Evolutionary conservation across 208 protist genomes (phyloP), one percentile per base, ranked within the genome.

Genomic region (Acanthamoeba culbertsoni): DNA sequence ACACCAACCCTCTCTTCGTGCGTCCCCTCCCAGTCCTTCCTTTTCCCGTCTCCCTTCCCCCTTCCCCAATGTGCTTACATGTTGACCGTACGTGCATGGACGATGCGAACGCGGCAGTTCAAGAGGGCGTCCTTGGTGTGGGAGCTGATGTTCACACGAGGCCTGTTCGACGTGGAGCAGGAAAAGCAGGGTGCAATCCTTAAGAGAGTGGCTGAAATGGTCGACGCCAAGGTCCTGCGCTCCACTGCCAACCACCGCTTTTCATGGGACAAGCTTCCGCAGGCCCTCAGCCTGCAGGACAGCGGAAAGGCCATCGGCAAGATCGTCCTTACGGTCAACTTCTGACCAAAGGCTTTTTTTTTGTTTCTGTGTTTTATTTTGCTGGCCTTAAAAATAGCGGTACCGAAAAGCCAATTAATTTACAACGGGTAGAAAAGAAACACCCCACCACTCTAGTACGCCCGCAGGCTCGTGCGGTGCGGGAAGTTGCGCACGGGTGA

Each of bases 121-220:
- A 92, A 92, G 86, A 8, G 86, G 20, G 86, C 31, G n/a, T 45
- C 62, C 0, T 59, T 92, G 0, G 86, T 77, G 86, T 92, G 35
- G 35, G 86, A 92, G 86, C 18, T 42, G 28, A 92, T 92, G 86
- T 79, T 48, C 31, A 12, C 86, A 0, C 28, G 86, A 0, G 40
- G 28, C 0, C 2, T 53, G 62, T 92, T 43, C 40, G 55, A 35
- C 40, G 86, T 79, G 26, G 86, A 92, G 43, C 53, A 2, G 43
- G 86, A 92, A 43, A 92, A 40, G 63, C 86, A 92, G 86, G 59
- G 86, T 18, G 63, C 37, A n/a, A 92, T 92, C 62, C 86, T 92
- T 31, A 92, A 92, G 59, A 14, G 33, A 7, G 86, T 57, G n/a
- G 62, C 33, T 0, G 10, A 91, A 37, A 26, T 92, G 59, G 26